Percentiles rank a stretch among this genome's conserved stretches.
Evolutionary conservation across 169 alveolate species (phyloP).

Genomic region (Cryptosporidium viatorum): DNA sequence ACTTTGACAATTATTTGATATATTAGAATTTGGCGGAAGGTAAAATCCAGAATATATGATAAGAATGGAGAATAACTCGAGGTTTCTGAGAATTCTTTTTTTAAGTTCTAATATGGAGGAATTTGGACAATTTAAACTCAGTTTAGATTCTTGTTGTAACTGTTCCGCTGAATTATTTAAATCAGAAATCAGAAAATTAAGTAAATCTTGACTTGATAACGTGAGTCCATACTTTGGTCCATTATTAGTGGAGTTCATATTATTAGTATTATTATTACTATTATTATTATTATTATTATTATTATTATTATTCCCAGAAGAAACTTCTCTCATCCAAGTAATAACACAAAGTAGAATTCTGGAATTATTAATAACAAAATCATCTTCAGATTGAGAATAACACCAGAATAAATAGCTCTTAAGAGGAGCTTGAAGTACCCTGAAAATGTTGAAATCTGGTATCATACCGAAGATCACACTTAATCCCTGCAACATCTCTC

Average conservation of each 20-base stretch:
- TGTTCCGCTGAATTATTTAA: constrained; percentile 3
- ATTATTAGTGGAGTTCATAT: neutral
- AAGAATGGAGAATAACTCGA: constrained; percentile 8
- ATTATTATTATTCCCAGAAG: neutral
- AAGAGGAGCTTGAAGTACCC: constrained; percentile 25
- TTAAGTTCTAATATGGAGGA: neutral
- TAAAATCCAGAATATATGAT: constrained; percentile 42
- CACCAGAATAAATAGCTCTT: constrained; percentile 49
- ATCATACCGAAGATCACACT: constrained; percentile 21
- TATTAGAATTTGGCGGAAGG: neutral
- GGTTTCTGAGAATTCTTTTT: constrained; percentile 17
- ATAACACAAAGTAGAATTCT: constrained; percentile 25
- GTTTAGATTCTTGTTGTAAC: constrained; percentile 14
- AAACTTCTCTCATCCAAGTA: constrained; percentile 38
- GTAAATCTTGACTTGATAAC: constrained; percentile 9
- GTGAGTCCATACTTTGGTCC: constrained; percentile 48
- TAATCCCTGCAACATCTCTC: constrained; percentile 38
- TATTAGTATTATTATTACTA: neutral
- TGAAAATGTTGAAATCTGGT: constrained; percentile 18
- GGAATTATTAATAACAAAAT: constrained; percentile 28
- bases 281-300: neutral
- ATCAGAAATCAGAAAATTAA: constrained; percentile 19
- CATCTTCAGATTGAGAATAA: constrained; percentile 51
- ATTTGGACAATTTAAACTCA: neutral
- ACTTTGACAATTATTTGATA: neutral